A percentile compares a stretch with the other conserved stretches of the same genome.
phyloP scores from a whole-genome alignment of 2,329 filamentous ascomycete species.

The Penicillium griseofulvum region DNA sequence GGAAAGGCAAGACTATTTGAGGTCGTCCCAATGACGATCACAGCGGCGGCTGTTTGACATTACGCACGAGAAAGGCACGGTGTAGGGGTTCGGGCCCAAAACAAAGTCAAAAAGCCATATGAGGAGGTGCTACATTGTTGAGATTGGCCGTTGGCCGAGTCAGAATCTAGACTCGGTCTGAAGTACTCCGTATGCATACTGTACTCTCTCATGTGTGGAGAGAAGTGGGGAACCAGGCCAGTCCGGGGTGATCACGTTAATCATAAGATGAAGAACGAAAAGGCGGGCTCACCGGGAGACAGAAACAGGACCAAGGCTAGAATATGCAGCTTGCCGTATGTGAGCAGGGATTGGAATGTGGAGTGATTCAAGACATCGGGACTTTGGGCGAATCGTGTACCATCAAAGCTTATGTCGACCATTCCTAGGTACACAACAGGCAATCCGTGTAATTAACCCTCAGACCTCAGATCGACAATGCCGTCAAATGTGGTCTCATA shows the following conservation, averaged over 20 bases:
- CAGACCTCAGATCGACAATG: not conserved
- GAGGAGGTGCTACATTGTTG: not conserved
- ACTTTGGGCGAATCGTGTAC: not conserved
- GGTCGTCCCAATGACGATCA: not conserved
- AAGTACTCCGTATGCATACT: not conserved
- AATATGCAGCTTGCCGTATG: not conserved
- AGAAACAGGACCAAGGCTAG: slow-evolving; percentile 8
- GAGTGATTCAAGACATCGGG: not conserved
- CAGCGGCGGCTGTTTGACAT: not conserved
- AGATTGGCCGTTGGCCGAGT: not conserved
- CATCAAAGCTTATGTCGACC: not conserved
- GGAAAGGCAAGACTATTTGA: slow-evolving; percentile 19
- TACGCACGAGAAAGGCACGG: not conserved
- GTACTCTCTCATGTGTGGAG: not conserved
- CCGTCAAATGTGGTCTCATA: not conserved
- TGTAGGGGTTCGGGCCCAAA: not conserved
- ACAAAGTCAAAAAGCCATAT: slow-evolving; percentile 2
- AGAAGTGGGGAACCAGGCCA: not conserved
- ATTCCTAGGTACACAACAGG: not conserved
- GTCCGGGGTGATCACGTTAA: not conserved
- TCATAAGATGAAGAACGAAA: not conserved
- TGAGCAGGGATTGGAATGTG: not conserved
- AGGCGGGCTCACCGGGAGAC: slow-evolving; percentile 11
- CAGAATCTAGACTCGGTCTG: not conserved
- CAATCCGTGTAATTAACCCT: not conserved